Base-by-base conservation (phyloP, 495 filamentous ascomycete species). In the Geopyxis carbonaria region DNA sequence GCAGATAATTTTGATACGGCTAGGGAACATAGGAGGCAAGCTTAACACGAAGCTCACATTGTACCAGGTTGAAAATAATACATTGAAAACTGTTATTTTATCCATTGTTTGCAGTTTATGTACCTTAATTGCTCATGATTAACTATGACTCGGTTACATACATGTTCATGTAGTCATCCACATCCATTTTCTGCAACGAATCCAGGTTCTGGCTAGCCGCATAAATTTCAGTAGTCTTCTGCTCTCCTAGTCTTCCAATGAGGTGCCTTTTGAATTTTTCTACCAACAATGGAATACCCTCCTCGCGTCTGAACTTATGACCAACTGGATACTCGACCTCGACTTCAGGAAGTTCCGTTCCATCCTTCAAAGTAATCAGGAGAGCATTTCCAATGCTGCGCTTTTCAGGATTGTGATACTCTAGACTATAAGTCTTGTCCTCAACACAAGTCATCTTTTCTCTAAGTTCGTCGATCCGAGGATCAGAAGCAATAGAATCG, bases 371-470 rank as follows among this genome's bases (percentile, higher is more conserved):
- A 50, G 75, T 85, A 31, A 97, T 82, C 11, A 82, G 91, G 47
- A 97, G 66, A 10, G 84, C 89, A 63, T 97, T 97, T 57, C 83
- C 78, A 60, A 97, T 97, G 55, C 82, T 92, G 31, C 89, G 82
- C 68, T 91, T 80, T 32, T 67, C 61, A 13, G 86, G 82, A 64
- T 93, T 69, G 53, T 97, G 89, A 72, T 97, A 97, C 61, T 94
- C 85, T 43, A 64, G 56, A 35, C 89, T 94, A 69, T 86, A 95
- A 60, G 86, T 73, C 42, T 81, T 76, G 61, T 97, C 91, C 65
- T 97, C 89, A 25, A 93, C 79, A 60, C 89, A 97, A 56, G 70
- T 70, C 64, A 95, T 97, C 64, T 78, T 79, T 62, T 85, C 65
- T 57, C 89, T 77, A 38, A 97, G 77, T 15, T 73, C 75, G 61